Conservation (phyloP, 78 protist species). For the Emiliania huxleyi region DNA sequence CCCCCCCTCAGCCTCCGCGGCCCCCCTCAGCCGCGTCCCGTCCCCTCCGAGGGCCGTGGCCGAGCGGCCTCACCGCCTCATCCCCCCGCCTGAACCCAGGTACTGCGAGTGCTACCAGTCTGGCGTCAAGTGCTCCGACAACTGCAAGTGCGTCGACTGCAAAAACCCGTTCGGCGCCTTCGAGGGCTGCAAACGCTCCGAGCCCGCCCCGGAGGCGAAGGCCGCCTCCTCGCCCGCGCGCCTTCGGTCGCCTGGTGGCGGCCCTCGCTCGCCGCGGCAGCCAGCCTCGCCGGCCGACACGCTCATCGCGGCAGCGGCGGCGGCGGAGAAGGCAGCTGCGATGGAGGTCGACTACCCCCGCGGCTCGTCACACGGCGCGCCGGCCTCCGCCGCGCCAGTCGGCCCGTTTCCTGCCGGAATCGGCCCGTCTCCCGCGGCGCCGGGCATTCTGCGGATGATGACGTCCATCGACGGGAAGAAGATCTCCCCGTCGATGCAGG, state of each 20-base stretch:
- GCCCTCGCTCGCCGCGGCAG: background rate
- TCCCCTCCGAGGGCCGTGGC: too few species aligned
- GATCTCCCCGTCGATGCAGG: too few species aligned
- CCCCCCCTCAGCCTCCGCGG: too few species aligned
- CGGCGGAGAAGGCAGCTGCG: background rate
- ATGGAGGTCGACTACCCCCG: background rate
- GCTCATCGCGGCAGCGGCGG: background rate
- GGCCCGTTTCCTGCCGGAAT: background rate
- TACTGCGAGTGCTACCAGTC: constrained; percentile 39
- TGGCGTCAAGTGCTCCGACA: background rate
- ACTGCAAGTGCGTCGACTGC: background rate
- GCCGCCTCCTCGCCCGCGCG: background rate
- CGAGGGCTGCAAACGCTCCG: background rate
- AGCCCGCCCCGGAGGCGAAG: background rate
- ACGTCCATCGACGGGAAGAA: background rate
- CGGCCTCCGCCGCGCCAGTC: background rate
- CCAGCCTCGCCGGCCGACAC: background rate
- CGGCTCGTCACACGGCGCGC: background rate
- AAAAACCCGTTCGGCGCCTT: background rate
- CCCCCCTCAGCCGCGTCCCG: too few species aligned
- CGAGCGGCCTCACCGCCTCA: too few species aligned
- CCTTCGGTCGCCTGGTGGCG: background rate
- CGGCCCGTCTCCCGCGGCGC: background rate
- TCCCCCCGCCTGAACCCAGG: too few species aligned
- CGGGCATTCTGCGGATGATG: background rate